Conservation (phyloP, 1,139 yeast species). For the Kurtzmaniella natalensis region DNA sequence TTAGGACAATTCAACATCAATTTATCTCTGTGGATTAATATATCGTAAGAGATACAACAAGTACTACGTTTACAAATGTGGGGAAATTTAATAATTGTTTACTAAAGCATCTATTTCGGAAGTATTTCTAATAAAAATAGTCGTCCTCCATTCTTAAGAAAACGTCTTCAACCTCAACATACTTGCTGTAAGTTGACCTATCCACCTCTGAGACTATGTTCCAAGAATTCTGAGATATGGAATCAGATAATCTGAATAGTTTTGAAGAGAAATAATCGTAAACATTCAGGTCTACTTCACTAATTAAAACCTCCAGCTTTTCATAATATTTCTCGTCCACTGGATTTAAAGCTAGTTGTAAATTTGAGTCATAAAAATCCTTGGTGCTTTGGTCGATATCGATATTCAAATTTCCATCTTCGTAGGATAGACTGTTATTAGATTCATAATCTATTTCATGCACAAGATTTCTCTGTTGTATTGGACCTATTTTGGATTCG, state of each 20-base stretch:
- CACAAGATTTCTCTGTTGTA: constrained; percentile 1
- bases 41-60: too few species aligned
- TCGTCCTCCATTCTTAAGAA: constrained; percentile 27
- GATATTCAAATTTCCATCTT: background rate
- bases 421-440: background rate
- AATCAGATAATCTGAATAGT: constrained; percentile 5
- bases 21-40: too few species aligned
- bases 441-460: background rate
- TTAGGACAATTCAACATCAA: too few species aligned
- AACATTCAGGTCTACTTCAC: constrained; percentile 11
- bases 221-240: background rate
- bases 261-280: constrained; percentile 14
- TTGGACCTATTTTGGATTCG: constrained; percentile 1
- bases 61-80: too few species aligned
- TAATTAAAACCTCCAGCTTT: background rate
- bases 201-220: constrained; percentile 14
- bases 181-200: constrained; percentile 17
- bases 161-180: constrained; percentile 25
- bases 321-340: background rate
- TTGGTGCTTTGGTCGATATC: constrained; percentile 7
- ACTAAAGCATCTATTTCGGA: too few species aligned
- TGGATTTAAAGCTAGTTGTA: constrained; percentile 1
- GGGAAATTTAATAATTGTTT: too few species aligned
- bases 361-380: constrained; percentile 8
- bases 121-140: constrained; percentile 23